Conservation (phyloP, 768 basidiomycete genomes). For the Suillus fuscotomentosus region DNA sequence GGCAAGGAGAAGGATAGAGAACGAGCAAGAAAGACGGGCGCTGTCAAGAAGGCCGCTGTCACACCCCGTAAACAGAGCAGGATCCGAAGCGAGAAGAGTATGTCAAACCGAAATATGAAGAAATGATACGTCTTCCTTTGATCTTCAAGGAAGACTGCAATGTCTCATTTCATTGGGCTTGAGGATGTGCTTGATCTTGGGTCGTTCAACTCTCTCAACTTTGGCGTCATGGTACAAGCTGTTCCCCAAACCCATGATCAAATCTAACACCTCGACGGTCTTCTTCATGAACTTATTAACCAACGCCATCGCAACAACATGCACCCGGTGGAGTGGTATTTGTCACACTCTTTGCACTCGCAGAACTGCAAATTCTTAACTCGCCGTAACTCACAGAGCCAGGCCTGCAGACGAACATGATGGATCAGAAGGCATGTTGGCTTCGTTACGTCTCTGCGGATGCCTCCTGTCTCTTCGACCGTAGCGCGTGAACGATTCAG, state of each 20-base stretch:
- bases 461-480: not conserved
- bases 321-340: too few relatives aligned
- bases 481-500: not conserved
- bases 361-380: not conserved
- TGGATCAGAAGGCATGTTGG: not conserved
- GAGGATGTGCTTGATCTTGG: not conserved
- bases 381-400: not conserved
- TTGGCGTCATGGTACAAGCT: not conserved
- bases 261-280: not conserved
- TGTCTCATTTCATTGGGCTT: not conserved
- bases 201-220: not conserved
- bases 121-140: slow-evolving; percentile 35
- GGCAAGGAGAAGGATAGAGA: slow-evolving; percentile 45
- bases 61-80: slow-evolving; percentile 38
- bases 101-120: slow-evolving; percentile 56
- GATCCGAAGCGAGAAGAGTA: slow-evolving; percentile 52
- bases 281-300: not conserved
- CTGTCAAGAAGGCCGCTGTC: slow-evolving; percentile 21
- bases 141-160: not conserved
- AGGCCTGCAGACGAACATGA: not conserved
- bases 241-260: not conserved
- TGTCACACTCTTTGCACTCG: not conserved
- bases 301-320: not conserved
- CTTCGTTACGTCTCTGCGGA: not conserved
- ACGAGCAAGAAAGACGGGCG: slow-evolving; percentile 38